Evolutionary conservation across 73 alveolate species (phyloP).

Genomic region (Strombidium stylifer): DNA sequence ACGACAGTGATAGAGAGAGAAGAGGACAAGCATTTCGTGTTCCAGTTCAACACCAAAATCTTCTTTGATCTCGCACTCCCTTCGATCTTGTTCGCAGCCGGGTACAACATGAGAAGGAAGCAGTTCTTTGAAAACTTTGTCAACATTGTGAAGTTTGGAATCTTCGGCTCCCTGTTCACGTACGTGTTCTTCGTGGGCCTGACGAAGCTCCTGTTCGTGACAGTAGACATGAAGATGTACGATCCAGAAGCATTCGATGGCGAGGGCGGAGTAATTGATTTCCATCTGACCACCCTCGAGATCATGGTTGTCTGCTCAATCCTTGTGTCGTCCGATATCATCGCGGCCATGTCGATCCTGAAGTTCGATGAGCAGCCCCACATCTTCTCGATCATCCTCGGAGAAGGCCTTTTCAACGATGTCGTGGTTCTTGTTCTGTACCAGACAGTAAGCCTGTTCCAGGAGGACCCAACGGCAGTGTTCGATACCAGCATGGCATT

Average conservation of each 20-base stretch:
- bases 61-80: slow-evolving; percentile 77
- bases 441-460: slow-evolving; percentile 44
- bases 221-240: neutral
- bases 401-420: slow-evolving; percentile 90
- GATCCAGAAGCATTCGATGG: neutral
- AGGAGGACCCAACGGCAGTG: slow-evolving; percentile 31
- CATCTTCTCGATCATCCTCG: slow-evolving; percentile 82
- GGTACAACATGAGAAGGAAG: slow-evolving; percentile 76
- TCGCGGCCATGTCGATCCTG: slow-evolving; percentile 83
- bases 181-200: slow-evolving; percentile 76
- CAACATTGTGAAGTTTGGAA: slow-evolving; percentile 84
- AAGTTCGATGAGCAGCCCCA: slow-evolving; percentile 76
- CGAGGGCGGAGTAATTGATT: neutral
- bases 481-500: slow-evolving; percentile 23
- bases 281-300: slow-evolving; percentile 47
- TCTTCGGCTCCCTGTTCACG: slow-evolving; percentile 87
- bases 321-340: slow-evolving; percentile 84
- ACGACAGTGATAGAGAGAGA: slow-evolving; percentile 2
- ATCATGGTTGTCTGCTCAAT: slow-evolving; percentile 70
- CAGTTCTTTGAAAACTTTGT: slow-evolving; percentile 84
- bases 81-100: slow-evolving; percentile 78
- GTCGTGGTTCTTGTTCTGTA: slow-evolving; percentile 84
- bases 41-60: neutral
- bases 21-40: too few relatives aligned
- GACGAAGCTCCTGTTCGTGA: slow-evolving; percentile 50